phyloP scores from a whole-genome alignment of 202 grass and related monocot species.

The Cymbopogon flexuosus region DNA sequence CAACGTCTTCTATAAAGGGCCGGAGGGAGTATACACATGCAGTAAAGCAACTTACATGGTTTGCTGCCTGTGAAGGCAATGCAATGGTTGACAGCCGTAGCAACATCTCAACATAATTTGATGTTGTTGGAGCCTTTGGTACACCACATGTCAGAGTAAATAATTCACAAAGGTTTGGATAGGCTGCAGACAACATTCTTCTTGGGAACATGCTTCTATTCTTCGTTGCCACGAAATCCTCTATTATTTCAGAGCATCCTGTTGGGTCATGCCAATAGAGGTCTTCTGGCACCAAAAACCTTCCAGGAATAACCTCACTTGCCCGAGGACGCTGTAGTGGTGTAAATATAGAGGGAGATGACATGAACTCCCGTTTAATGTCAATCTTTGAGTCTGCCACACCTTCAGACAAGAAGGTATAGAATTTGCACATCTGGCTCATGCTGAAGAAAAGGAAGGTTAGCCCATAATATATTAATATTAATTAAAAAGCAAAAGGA shows the following conservation, averaged over 20 bases:
- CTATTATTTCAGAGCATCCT: constrained; percentile 64
- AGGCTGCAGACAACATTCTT: constrained; percentile 52
- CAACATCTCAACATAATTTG: constrained; percentile 66
- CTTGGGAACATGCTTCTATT: constrained; percentile 43
- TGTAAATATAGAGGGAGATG: constrained; percentile 63
- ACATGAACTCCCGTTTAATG: constrained; percentile 58
- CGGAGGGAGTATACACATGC: background rate
- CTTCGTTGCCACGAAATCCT: constrained; percentile 39
- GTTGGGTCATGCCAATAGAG: constrained; percentile 87
- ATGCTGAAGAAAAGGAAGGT: constrained; percentile 56
- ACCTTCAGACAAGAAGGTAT: constrained; percentile 66
- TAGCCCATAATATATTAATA: constrained; percentile 13
- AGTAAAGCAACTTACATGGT: constrained; percentile 55
- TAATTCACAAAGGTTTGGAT: constrained; percentile 75
- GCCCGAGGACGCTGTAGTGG: constrained; percentile 46
- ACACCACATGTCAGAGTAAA: constrained; percentile 68
- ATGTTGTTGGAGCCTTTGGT: constrained; percentile 51
- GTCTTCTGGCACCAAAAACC: constrained; percentile 58
- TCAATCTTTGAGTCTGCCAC: constrained; percentile 53
- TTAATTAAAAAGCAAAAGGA: constrained; percentile 21
- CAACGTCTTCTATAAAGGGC: no score
- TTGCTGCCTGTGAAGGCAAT: constrained; percentile 62
- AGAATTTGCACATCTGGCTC: constrained; percentile 82
- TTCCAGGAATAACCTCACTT: constrained; percentile 44
- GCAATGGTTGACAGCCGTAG: constrained; percentile 51